A percentile compares a stretch with the other conserved stretches of the same genome.
Evolutionary conservation across 78 protist species (phyloP).

Genomic region (Dictyostelium firmibasis): DNA sequence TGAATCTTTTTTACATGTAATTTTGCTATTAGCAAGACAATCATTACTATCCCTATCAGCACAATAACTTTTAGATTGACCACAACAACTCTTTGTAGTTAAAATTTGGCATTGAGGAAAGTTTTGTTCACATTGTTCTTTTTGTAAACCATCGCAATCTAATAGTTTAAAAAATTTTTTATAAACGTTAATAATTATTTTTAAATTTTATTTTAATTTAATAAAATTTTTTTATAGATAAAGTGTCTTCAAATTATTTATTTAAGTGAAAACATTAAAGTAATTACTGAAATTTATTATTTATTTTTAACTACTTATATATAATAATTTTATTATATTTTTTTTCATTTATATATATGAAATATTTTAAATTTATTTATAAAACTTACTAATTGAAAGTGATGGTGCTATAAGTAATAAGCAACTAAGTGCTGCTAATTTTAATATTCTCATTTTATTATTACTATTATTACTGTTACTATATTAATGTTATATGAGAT

Average conservation of each 20-base stretch:
- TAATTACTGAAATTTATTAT: no score
- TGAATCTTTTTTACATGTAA: background rate
- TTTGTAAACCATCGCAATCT: background rate
- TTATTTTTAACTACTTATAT: no score
- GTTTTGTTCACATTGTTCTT: conserved; percentile 8
- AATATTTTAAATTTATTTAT: background rate
- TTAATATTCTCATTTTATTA: conserved; percentile 3
- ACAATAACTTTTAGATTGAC: background rate
- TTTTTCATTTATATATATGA: background rate
- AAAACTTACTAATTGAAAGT: background rate
- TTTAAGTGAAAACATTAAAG: no score
- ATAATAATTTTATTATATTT: background rate
- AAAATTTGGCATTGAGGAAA: conserved; percentile 17
- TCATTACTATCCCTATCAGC: background rate
- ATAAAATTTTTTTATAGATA: background rate
- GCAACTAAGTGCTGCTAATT: background rate
- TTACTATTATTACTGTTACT: background rate
- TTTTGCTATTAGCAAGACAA: background rate
- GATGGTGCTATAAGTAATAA: conserved; percentile 4
- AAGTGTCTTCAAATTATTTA: no score
- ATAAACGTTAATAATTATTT: no score
- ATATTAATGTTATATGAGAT: background rate
- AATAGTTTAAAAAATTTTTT: no score
- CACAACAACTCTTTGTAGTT: conserved; percentile 27
- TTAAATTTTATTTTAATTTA: no score